Conservation (phyloP, 768 basidiomycete genomes). For the Candolleomyces aberdarensis region DNA sequence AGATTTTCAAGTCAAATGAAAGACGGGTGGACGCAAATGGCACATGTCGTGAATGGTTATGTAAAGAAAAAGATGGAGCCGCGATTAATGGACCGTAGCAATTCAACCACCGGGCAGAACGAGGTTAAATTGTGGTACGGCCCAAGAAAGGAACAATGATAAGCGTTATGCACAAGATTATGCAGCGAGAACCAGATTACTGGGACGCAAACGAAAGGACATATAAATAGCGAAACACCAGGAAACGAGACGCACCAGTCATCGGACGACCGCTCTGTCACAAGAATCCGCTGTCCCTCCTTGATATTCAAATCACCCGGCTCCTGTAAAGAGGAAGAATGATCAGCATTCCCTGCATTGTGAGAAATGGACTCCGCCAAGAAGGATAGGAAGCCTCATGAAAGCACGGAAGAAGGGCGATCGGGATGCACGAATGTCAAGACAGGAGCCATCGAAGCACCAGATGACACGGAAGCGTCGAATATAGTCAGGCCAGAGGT, state of each 20-base stretch:
- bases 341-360: background rate
- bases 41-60: background rate
- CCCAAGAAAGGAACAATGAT: background rate
- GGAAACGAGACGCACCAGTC: constrained; percentile 58
- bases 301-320: constrained; percentile 61
- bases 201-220: background rate
- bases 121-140: background rate
- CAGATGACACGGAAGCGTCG: background rate
- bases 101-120: background rate
- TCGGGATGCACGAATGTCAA: background rate
- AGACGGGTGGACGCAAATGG: background rate
- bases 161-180: constrained; percentile 4
- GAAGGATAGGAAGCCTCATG: background rate
- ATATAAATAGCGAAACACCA: background rate
- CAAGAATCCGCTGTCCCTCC: constrained; percentile 55
- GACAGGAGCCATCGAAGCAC: background rate
- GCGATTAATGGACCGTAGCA: background rate
- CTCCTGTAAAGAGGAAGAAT: constrained; percentile 43
- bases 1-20: constrained; percentile 2
- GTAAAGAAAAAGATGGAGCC: background rate
- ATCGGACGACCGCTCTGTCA: constrained; percentile 64
- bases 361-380: background rate
- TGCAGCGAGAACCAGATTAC: background rate
- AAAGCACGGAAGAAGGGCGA: background rate
- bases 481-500: background rate